Conservation (phyloP, 1,139 yeast species). For the Arxiozyma bovina region DNA sequence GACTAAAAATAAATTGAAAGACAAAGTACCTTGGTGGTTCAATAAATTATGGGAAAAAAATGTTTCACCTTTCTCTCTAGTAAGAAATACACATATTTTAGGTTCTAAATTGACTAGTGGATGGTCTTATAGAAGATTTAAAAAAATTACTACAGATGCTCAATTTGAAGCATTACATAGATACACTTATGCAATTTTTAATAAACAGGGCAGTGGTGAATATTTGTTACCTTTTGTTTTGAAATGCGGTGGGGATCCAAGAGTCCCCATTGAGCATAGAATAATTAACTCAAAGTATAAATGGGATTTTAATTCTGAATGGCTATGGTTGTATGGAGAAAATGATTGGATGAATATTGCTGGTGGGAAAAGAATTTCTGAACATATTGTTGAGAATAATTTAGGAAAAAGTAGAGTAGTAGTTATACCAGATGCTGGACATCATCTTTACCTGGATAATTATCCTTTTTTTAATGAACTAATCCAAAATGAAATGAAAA, state of each 20-base stretch:
- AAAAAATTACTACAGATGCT: slow-evolving; percentile 17
- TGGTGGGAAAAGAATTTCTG: slow-evolving; percentile 39
- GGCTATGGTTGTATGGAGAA: slow-evolving; percentile 64
- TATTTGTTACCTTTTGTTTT: slow-evolving; percentile 60
- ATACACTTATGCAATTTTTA: slow-evolving; percentile 64
- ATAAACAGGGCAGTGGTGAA: slow-evolving; percentile 66
- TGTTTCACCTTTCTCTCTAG: slow-evolving; percentile 60
- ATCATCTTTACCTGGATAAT: slow-evolving; percentile 61
- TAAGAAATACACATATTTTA: slow-evolving; percentile 53
- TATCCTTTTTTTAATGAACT: slow-evolving; percentile 41
- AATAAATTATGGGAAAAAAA: slow-evolving; percentile 58
- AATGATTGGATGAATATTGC: slow-evolving; percentile 68
- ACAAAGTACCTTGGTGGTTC: slow-evolving; percentile 54
- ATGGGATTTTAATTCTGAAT: slow-evolving; percentile 34
- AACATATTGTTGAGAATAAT: slow-evolving; percentile 31
- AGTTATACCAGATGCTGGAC: slow-evolving; percentile 52
- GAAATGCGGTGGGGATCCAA: slow-evolving; percentile 69
- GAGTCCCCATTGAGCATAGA: slow-evolving; percentile 48
- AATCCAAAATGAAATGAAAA: slow-evolving; percentile 40
- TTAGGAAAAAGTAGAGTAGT: slow-evolving; percentile 31
- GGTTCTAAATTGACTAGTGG: slow-evolving; percentile 69
- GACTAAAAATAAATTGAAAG: slow-evolving; percentile 31
- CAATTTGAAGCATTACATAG: slow-evolving; percentile 46
- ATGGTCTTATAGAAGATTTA: slow-evolving; percentile 66
- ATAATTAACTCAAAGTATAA: slow-evolving; percentile 34